phyloP scores from a whole-genome alignment of 768 basidiomycete genomes.

The Pisolithus marmoratus region DNA sequence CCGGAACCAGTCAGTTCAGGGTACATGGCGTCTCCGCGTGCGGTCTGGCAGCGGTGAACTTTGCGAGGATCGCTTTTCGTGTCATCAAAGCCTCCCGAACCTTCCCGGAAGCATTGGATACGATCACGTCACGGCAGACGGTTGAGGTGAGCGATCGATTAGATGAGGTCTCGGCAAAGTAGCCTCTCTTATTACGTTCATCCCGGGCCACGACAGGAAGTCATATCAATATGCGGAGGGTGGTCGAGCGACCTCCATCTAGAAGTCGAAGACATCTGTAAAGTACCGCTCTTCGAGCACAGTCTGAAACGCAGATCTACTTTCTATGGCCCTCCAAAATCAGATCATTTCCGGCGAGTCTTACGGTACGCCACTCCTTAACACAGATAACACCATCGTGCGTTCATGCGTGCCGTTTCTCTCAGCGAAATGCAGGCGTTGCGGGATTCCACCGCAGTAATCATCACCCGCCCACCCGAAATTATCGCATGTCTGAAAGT shows the following conservation, averaged over 20 bases:
- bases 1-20: conserved; percentile 55
- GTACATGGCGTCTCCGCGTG: conserved; percentile 45
- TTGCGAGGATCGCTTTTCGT: conserved; percentile 46
- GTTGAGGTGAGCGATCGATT: conserved; percentile 19
- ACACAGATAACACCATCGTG: too few relatives aligned
- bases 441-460: conserved; percentile 29
- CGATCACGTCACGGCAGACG: conserved; percentile 16
- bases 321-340: background rate
- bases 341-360: background rate
- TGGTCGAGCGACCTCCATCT: conserved; percentile 43
- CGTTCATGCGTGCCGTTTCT: background rate
- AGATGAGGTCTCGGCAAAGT: background rate
- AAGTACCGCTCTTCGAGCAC: conserved; percentile 36
- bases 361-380: background rate
- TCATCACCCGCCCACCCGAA: conserved; percentile 70
- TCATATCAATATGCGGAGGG: conserved; percentile 25
- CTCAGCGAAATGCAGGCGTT: conserved; percentile 21
- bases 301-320: background rate
- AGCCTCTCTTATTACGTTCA: background rate
- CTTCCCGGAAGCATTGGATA: conserved; percentile 13
- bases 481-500: conserved; percentile 51
- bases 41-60: conserved; percentile 64
- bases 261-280: conserved; percentile 42
- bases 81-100: conserved; percentile 9
- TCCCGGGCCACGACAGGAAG: background rate